Conservation (phyloP, 2,329 filamentous ascomycete genomes). For the Stachybotrys chartarum region DNA sequence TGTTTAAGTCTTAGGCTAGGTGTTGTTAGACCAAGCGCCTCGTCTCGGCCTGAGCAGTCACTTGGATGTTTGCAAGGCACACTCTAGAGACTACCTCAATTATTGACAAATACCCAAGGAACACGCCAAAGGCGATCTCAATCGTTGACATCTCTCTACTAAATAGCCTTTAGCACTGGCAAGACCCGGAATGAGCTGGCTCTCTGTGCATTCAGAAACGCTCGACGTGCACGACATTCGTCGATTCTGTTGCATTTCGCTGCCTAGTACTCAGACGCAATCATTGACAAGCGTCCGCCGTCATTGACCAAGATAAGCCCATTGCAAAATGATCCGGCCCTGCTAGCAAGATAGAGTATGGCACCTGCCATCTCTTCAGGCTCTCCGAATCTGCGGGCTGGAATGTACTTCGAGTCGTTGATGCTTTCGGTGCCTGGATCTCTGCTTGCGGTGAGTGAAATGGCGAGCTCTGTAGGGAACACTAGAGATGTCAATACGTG, state of each 20-base stretch:
- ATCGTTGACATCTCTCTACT: too few species aligned
- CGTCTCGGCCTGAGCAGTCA: too few species aligned
- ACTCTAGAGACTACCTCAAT: too few species aligned
- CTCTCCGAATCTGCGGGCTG: slow-evolving; percentile 52
- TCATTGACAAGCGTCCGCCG: slow-evolving; percentile 46
- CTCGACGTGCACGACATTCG: too few species aligned
- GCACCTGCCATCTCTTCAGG: slow-evolving; percentile 55
- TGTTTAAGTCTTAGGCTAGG: too few species aligned
- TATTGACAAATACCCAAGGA: too few species aligned
- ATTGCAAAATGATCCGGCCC: slow-evolving; percentile 60
- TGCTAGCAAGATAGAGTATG: slow-evolving; percentile 57
- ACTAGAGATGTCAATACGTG: slow-evolving; percentile 25
- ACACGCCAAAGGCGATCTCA: too few species aligned
- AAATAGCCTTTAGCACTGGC: too few species aligned
- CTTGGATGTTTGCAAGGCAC: too few species aligned
- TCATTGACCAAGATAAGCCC: slow-evolving; percentile 56
- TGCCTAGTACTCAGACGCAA: neutral
- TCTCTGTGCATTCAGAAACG: too few species aligned
- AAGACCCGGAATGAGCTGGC: too few species aligned
- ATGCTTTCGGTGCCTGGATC: slow-evolving; percentile 21
- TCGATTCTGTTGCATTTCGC: neutral
- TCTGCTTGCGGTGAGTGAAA: slow-evolving; percentile 33
- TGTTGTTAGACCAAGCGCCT: too few species aligned
- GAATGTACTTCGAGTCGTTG: slow-evolving; percentile 36
- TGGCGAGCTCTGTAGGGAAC: slow-evolving; percentile 56